Percentiles rank a stretch among this genome's conserved stretches.
phyloP scores from a whole-genome alignment of 257 asterid genomes.

The Mentha longifolia region DNA sequence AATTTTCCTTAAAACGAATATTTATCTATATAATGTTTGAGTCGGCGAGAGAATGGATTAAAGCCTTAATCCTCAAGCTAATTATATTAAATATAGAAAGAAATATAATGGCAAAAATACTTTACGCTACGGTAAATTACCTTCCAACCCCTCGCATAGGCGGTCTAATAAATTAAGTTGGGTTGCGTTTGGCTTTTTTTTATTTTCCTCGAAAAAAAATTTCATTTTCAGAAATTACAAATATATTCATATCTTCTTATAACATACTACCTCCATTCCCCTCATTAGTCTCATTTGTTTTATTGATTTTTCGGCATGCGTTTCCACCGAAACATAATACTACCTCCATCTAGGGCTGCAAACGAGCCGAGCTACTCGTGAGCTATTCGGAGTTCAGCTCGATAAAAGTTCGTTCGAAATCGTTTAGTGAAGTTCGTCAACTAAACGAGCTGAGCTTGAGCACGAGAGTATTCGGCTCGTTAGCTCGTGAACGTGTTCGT shows the following conservation, averaged over 20 bases:
- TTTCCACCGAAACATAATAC: too few species aligned
- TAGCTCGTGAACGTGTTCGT: too few species aligned
- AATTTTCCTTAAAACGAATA: too few species aligned
- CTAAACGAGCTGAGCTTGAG: too few species aligned
- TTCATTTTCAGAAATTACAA: not conserved
- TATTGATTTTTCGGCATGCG: too few species aligned
- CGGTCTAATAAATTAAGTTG: not conserved
- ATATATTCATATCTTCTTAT: not conserved
- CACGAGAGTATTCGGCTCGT: too few species aligned
- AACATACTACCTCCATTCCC: not conserved
- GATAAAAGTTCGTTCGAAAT: too few species aligned
- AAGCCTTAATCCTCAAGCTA: constrained; percentile 28
- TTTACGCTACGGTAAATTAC: constrained; percentile 31
- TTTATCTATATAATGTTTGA: not conserved
- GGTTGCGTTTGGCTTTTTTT: not conserved
- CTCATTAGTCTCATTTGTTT: too few species aligned
- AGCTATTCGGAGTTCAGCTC: too few species aligned
- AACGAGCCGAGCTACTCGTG: too few species aligned
- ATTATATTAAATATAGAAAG: not conserved
- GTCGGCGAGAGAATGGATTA: not conserved
- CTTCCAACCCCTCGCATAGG: constrained; percentile 1
- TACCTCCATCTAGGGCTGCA: too few species aligned
- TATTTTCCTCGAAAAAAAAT: not conserved
- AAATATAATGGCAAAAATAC: not conserved
- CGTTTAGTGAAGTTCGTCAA: too few species aligned